These are phyloP conservation scores for Zhuliangozyma blackwelliae DNA, from an alignment of 1,139 yeast genomes.

Conservation along the genomic window DNA sequence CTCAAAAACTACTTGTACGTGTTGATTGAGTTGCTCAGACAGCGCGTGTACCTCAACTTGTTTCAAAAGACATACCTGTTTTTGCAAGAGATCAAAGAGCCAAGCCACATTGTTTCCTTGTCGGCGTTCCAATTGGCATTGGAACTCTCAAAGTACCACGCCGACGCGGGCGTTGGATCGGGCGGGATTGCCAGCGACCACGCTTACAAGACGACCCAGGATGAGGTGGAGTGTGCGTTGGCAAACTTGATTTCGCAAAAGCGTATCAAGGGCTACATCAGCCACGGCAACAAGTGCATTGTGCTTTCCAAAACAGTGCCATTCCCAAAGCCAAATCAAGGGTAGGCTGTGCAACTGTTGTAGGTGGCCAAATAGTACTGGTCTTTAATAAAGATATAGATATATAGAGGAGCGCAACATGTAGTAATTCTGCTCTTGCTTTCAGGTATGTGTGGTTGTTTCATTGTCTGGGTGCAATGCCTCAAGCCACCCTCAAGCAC, in stretches of 20 bases:
- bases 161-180: conserved; percentile 8
- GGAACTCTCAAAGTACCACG: conserved; percentile 26
- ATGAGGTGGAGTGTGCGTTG: conserved; percentile 66
- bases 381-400: no score
- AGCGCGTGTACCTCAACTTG: conserved; percentile 49
- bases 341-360: no score
- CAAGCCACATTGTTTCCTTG: conserved; percentile 42
- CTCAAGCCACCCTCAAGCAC: no score
- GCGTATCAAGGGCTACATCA: conserved; percentile 74
- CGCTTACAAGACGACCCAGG: conserved; percentile 20
- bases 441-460: no score
- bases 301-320: conserved; percentile 75
- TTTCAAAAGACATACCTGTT: conserved; percentile 44
- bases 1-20: conserved; percentile 61
- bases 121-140: conserved; percentile 46
- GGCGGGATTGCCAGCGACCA: conserved; percentile 7
- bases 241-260: conserved; percentile 66
- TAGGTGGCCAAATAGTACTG: no score
- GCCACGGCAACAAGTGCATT: conserved; percentile 68
- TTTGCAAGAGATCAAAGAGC: conserved; percentile 26
- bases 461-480: no score
- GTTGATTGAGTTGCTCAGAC: conserved; percentile 52
- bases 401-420: no score
- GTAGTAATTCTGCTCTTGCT: no score
- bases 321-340: conserved; percentile 43